Base-by-base conservation (phyloP, 2,329 filamentous ascomycete species). In the Sporothrix variecibatus region DNA sequence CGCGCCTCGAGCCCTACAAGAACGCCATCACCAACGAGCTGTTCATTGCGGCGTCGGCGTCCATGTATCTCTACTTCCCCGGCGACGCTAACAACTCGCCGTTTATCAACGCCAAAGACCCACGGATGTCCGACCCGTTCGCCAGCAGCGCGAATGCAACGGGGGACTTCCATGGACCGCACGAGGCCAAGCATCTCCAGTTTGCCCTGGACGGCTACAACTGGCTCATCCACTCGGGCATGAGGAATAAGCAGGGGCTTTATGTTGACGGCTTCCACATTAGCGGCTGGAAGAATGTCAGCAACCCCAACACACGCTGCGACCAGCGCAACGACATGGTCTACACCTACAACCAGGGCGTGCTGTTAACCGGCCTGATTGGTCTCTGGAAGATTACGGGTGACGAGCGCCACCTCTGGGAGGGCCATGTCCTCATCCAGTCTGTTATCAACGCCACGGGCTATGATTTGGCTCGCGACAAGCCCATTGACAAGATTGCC, bases 11-110 rank as follows among this genome's bases (percentile, higher is more conserved):
- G 53, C 94, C 94, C 0, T 98, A 98, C 85, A 98, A 98, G 81
- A 98, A 98, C 79, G 94, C 95, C 76, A 97, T 98, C 78, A 98
- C 95, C 40, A 98, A 98, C 79, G 90, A 98, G 80, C 88, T 98
- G 0, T 98, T 89, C 83, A 93, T 98, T 75, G 87, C 95, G 0
- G 94, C 94, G 0, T 96, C 93, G 28, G 88, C 95, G 49, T 89
- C 88, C 72, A 98, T 98, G 95, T 98, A 97, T 80, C 87, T 96
- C 5, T 88, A 95, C 80, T 97, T 95, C 77, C 94, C 95, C 0
- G 93, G 94, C 0, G 94, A 97, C 80, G 82, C 87, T 49, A 94
- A 95, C 76, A 85, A 87, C 26, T 91, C 91, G 0, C 93, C 93
- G 0, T 96, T 92, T 81, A 77, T 85, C 74, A 78, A 79, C 71